Evolutionary conservation across 208 protist species (phyloP).

Genomic region (Trypanosoma platydactyli): DNA sequence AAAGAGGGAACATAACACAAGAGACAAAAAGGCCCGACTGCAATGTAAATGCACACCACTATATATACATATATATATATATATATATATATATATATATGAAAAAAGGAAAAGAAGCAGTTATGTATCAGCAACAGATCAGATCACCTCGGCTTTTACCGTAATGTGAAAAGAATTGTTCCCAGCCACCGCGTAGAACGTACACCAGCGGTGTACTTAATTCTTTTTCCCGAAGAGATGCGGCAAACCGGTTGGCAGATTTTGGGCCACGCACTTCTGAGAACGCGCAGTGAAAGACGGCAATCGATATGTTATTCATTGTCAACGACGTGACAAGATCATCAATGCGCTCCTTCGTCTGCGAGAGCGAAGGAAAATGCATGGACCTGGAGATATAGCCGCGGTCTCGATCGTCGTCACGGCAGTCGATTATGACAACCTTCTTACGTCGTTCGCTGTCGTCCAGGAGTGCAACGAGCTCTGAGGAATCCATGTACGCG

Average conservation of each 20-base stretch:
- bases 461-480: conserved; percentile 67
- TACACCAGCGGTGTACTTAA: conserved; percentile 46
- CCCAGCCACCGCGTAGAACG: conserved; percentile 70
- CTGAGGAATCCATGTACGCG: conserved; percentile 50
- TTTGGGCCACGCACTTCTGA: conserved; percentile 74
- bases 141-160: conserved; percentile 46
- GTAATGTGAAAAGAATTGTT: conserved; percentile 61
- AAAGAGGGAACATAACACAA: background rate
- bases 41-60: too few relatives aligned
- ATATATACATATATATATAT: too few relatives aligned
- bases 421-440: conserved; percentile 68
- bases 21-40: too few relatives aligned
- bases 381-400: conserved; percentile 62
- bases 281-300: conserved; percentile 77
- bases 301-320: conserved; percentile 32
- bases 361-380: conserved; percentile 43
- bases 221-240: conserved; percentile 36
- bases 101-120: conserved; percentile 1
- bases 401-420: conserved; percentile 61
- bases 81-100: too few relatives aligned
- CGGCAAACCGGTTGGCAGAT: conserved; percentile 52
- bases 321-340: conserved; percentile 38
- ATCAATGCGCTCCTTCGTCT: conserved; percentile 35
- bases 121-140: conserved; percentile 10
- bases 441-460: conserved; percentile 22